phyloP scores from a whole-genome alignment of 257 asterid species.

The Verbena officinalis region DNA sequence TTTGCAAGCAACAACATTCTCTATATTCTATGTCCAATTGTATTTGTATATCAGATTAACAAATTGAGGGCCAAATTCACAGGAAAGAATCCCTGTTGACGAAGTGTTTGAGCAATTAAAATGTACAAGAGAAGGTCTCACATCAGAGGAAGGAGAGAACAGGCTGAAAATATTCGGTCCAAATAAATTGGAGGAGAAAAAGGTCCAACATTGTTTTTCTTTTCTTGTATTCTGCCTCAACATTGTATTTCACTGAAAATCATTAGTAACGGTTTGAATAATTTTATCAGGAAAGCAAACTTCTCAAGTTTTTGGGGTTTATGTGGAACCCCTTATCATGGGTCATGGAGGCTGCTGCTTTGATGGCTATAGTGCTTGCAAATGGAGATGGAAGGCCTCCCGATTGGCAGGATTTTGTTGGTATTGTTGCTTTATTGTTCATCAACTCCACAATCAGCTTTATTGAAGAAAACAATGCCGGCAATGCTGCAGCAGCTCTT shows the following conservation, averaged over 20 bases:
- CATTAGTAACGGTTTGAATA: background rate
- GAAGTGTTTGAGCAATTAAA: constrained; percentile 90
- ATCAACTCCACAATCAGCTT: constrained; percentile 92
- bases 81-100: constrained; percentile 89
- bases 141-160: constrained; percentile 71
- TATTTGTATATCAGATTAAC: background rate
- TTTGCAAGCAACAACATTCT: background rate
- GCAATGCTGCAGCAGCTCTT: constrained; percentile 92
- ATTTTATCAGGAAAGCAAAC: constrained; percentile 66
- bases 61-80: constrained; percentile 25
- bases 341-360: constrained; percentile 97
- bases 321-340: constrained; percentile 98
- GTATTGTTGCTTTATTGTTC: constrained; percentile 70
- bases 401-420: constrained; percentile 91
- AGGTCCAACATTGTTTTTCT: constrained; percentile 37
- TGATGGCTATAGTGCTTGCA: constrained; percentile 87
- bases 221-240: background rate
- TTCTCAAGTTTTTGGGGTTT: constrained; percentile 86
- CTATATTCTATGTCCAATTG: background rate
- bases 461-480: constrained; percentile 91
- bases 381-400: constrained; percentile 76
- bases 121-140: constrained; percentile 76
- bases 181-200: constrained; percentile 90
- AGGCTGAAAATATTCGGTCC: constrained; percentile 83
- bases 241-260: background rate